These are phyloP conservation scores for Neurospora pannonica DNA, from an alignment of 495 filamentous ascomycete genomes.

Conservation along the genomic window DNA sequence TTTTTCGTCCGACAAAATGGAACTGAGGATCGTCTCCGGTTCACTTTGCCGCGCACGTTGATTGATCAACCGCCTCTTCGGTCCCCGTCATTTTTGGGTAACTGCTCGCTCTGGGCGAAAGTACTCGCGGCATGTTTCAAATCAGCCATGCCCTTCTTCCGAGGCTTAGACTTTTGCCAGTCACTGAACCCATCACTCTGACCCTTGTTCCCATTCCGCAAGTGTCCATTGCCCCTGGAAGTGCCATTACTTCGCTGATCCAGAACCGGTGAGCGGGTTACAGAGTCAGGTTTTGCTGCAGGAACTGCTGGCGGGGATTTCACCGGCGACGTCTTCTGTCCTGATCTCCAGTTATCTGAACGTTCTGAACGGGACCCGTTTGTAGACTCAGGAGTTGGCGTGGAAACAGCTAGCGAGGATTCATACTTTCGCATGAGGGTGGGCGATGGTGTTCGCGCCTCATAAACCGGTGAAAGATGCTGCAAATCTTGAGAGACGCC, in stretches of 20 bases:
- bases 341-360: constrained; percentile 1
- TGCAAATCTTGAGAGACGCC: constrained; percentile 25
- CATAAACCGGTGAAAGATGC: constrained; percentile 47
- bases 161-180: constrained; percentile 41
- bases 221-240: constrained; percentile 35
- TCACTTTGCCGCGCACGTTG: not conserved
- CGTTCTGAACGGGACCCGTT: constrained; percentile 10
- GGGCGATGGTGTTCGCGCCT: constrained; percentile 43
- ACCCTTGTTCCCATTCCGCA: constrained; percentile 35
- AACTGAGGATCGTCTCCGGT: not conserved
- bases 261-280: constrained; percentile 13
- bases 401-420: constrained; percentile 5
- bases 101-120: constrained; percentile 33
- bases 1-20: not conserved
- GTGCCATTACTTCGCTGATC: constrained; percentile 29
- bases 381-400: not conserved
- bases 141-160: constrained; percentile 36
- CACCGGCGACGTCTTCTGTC: constrained; percentile 10
- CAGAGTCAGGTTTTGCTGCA: constrained; percentile 12
- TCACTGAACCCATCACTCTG: constrained; percentile 32
- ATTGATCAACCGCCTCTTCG: constrained; percentile 42
- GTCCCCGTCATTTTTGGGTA: constrained; percentile 41
- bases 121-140: constrained; percentile 26
- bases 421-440: constrained; percentile 32
- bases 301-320: constrained; percentile 12